Conservation (phyloP, 2,329 filamentous ascomycete species). For the Colletotrichum eleusines region DNA sequence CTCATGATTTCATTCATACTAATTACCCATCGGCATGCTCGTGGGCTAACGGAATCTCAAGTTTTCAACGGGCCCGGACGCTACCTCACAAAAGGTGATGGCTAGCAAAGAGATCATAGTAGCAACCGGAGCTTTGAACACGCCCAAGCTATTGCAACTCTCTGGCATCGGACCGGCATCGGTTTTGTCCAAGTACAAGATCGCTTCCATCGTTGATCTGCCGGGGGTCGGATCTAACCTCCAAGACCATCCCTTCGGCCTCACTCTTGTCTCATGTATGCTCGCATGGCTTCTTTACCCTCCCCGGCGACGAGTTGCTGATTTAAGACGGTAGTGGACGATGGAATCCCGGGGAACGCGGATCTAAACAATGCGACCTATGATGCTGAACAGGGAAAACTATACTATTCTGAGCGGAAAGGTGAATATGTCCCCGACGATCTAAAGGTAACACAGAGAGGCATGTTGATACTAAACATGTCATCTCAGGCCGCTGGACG, state of each 20-base stretch:
- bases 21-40: constrained; percentile 12
- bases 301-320: background rate
- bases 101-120: constrained; percentile 55
- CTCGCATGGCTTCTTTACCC: background rate
- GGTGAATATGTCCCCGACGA: background rate
- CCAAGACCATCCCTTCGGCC: constrained; percentile 28
- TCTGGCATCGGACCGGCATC: constrained; percentile 60
- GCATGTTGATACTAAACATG: background rate
- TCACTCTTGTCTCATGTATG: constrained; percentile 15
- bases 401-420: constrained; percentile 47
- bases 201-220: constrained; percentile 45
- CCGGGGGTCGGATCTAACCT: constrained; percentile 35
- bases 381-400: constrained; percentile 48
- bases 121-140: constrained; percentile 55
- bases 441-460: too few relatives aligned
- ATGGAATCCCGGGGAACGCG: constrained; percentile 12
- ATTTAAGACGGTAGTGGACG: background rate
- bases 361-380: constrained; percentile 51
- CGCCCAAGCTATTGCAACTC: constrained; percentile 60
- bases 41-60: constrained; percentile 3
- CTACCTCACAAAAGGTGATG: background rate
- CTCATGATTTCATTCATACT: background rate
- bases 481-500: constrained; percentile 47
- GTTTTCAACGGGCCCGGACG: background rate
- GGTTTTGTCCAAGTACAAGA: constrained; percentile 51